Evolutionary conservation across 352 stramenopile species (phyloP), one percentile per base, ranked within the genome.

Genomic region (Phytophthora sp.): DNA sequence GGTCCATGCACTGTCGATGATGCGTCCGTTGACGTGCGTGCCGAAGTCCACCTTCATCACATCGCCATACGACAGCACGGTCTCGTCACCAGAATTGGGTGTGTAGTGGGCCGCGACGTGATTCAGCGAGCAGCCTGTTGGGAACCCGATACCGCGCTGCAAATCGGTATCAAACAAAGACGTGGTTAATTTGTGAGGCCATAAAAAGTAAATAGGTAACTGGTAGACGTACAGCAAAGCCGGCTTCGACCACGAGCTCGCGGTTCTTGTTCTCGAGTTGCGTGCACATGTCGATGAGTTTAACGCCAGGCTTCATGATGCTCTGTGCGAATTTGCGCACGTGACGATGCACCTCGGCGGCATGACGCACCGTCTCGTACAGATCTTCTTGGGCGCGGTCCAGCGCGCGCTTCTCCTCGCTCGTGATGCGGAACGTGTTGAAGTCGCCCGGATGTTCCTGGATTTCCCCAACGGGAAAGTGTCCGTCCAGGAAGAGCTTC

Each of bases 21-120:
- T 99, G 38, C 95, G 80, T 39, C 96, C 96, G 66, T 99, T 96
- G 30, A 99, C 90, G 54, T 99, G 96, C 7, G 95, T 98, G 20
- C 97, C 97, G 79, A 99, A 99, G 76, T 99, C 97, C 23, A 99
- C 53, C 46, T 79, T 99, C 96, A 99, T 99, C 1, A 99, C 97
- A 74, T 99, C 97, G 39, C 96, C 95, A 57, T 99, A 98, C 33
- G 81, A 70, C 13, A 97, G 66, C 16, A 98, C 94, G 6, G 94
- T 99, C 35, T 98, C 75, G 73, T 99, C 97, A 1, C 96, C 97
- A 13, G 71, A 69, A 70, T 99, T 99, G 18, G 97, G 97, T 36
- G 97, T 99, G 77, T 99, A 99, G 74, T 99, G 97, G 7, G 97
- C 97, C 11, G 97, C 97, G 7, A 99, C 93, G 77, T 99, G 88